A percentile compares a stretch with the other conserved stretches of the same genome.
Evolutionary conservation across 2,329 filamentous ascomycete species (phyloP).

Genomic region (Arthroderma sp.): DNA sequence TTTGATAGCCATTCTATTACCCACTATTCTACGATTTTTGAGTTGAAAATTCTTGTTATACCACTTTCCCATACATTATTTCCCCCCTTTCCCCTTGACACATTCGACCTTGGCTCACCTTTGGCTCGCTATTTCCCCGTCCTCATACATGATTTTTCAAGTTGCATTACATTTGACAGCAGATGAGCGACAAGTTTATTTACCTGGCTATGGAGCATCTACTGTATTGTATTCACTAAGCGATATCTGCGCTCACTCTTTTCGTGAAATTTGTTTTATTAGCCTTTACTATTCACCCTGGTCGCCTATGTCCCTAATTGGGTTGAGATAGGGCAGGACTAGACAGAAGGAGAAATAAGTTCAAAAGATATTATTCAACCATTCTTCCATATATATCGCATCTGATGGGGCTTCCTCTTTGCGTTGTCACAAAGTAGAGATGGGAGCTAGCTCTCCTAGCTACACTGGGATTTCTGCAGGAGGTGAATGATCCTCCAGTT

Average conservation of each 20-base stretch:
- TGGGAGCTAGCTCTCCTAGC: too few relatives aligned
- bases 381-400: not conserved
- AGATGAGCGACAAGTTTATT: not conserved
- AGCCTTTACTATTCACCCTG: not conserved
- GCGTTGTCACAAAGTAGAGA: too few relatives aligned
- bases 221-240: not conserved
- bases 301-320: not conserved
- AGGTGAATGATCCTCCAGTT: too few relatives aligned
- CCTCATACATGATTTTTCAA: not conserved
- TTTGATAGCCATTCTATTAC: not conserved
- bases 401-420: too few relatives aligned
- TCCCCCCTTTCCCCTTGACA: not conserved
- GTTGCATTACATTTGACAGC: not conserved
- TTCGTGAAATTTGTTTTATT: not conserved
- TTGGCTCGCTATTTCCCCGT: not conserved
- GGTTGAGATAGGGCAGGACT: not conserved
- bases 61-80: not conserved
- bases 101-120: not conserved
- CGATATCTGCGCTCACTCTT: not conserved
- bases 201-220: not conserved
- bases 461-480: too few relatives aligned
- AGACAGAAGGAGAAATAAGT: not conserved
- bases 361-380: not conserved
- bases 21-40: not conserved
- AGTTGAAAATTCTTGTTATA: slow-evolving; percentile 2